Percentiles rank a stretch among this genome's conserved stretches.
These are phyloP conservation scores for Phytophthora sp. DNA, from an alignment of 352 stramenopile species.

Conservation along the genomic window DNA sequence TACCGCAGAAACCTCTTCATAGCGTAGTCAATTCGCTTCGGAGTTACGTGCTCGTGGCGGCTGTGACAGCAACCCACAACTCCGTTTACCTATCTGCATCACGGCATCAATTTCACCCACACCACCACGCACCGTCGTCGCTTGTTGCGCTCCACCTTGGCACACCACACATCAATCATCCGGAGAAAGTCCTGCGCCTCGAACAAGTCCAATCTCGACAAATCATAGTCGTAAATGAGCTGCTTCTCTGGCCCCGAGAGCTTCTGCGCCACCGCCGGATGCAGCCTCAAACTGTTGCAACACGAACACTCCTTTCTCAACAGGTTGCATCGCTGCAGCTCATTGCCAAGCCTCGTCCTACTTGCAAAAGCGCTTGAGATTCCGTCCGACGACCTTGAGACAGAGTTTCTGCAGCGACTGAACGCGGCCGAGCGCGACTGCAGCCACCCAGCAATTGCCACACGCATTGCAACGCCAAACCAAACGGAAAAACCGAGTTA, in stretches of 20 bases:
- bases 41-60: background rate
- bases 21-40: slow-evolving; percentile 6
- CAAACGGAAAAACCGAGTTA: background rate
- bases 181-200: slow-evolving; percentile 28
- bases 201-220: slow-evolving; percentile 32
- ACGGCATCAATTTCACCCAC: background rate
- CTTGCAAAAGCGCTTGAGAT: slow-evolving; percentile 43
- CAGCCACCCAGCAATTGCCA: background rate
- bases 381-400: slow-evolving; percentile 29
- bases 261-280: background rate
- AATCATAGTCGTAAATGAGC: slow-evolving; percentile 29
- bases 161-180: slow-evolving; percentile 11
- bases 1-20: slow-evolving; percentile 22
- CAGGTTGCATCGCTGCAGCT: background rate
- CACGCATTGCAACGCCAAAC: background rate
- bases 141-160: slow-evolving; percentile 10
- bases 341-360: background rate
- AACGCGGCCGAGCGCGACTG: background rate
- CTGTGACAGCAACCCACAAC: background rate
- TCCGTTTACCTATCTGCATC: too few relatives aligned
- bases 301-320: background rate
- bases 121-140: background rate
- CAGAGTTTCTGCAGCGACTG: slow-evolving; percentile 40
- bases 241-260: slow-evolving; percentile 21
- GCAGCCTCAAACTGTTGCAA: slow-evolving; percentile 4